Evolutionary conservation across 306 rosid genomes (phyloP).

Genomic region (Quercus engelmannii): DNA sequence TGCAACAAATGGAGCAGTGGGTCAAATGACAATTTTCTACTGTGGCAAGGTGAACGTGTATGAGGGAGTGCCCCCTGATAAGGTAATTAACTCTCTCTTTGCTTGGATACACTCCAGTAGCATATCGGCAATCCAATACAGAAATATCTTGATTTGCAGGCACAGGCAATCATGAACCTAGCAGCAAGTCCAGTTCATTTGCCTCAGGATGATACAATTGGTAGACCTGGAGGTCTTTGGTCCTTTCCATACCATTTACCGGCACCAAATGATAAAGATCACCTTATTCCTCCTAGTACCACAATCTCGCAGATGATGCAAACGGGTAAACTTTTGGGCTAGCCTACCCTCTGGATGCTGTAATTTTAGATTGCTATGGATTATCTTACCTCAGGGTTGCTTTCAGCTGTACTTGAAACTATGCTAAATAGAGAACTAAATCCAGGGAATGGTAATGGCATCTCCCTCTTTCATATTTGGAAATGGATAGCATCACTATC

Average conservation of each 20-base stretch:
- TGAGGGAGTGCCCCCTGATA: constrained; percentile 80
- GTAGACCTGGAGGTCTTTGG: constrained; percentile 45
- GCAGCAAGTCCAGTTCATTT: constrained; percentile 68
- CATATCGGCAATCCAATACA: constrained; percentile 32
- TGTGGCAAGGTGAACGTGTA: constrained; percentile 97
- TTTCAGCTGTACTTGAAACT: constrained; percentile 8
- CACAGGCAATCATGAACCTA: constrained; percentile 80
- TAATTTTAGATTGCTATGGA: constrained; percentile 3
- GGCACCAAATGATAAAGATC: constrained; percentile 49
- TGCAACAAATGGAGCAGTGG: constrained; percentile 45
- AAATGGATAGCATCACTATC: background rate
- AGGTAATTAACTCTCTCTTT: constrained; percentile 55
- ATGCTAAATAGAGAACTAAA: constrained; percentile 3
- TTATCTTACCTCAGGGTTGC: constrained; percentile 3
- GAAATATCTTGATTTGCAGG: constrained; percentile 70
- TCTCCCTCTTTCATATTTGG: background rate
- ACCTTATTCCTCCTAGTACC: constrained; percentile 38
- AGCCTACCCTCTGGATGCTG: constrained; percentile 2
- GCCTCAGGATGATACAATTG: constrained; percentile 45
- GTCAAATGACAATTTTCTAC: constrained; percentile 95
- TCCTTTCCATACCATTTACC: constrained; percentile 49
- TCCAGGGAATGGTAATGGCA: constrained; percentile 3
- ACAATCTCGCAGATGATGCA: constrained; percentile 50
- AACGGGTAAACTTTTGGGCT: constrained; percentile 51
- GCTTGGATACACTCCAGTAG: constrained; percentile 29